These are phyloP conservation scores for Plasmodium malariae DNA, from an alignment of 169 alveolate genomes.

Conservation along the genomic window DNA sequence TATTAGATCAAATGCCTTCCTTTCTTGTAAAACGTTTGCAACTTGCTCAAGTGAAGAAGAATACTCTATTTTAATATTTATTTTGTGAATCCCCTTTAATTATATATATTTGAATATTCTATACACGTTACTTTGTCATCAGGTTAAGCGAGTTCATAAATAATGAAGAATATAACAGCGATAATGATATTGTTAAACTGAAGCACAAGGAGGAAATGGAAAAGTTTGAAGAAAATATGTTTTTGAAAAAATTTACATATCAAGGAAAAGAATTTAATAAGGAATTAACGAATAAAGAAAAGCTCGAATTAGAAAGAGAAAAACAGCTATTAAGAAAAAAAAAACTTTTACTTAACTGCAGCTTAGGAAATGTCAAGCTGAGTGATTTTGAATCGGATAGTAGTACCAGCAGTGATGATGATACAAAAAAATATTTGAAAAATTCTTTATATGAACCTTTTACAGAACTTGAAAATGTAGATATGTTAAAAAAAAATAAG, in stretches of 20 bases:
- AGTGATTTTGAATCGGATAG: conserved; percentile 77
- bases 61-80: too few relatives aligned
- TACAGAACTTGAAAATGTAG: conserved; percentile 30
- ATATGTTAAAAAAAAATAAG: conserved; percentile 14
- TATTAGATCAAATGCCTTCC: too few relatives aligned
- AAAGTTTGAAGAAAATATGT: conserved; percentile 71
- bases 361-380: conserved; percentile 44
- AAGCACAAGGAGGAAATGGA: conserved; percentile 76
- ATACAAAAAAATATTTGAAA: conserved; percentile 13
- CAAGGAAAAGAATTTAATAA: conserved; percentile 63
- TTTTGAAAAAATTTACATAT: conserved; percentile 70
- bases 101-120: too few relatives aligned
- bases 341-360: conserved; percentile 34
- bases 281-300: conserved; percentile 72
- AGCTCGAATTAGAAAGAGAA: conserved; percentile 58
- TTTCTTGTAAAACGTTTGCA: too few relatives aligned
- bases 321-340: conserved; percentile 47
- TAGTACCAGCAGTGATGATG: conserved; percentile 30
- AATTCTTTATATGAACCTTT: conserved; percentile 51
- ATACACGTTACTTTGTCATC: too few relatives aligned
- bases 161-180: conserved; percentile 72
- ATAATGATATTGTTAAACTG: conserved; percentile 47
- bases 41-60: too few relatives aligned
- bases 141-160: conserved; percentile 66
- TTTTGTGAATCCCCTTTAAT: too few relatives aligned